A percentile compares a stretch with the other conserved stretches of the same genome.
Conservation (phyloP, 177 flowering plant genomes). For the Vitis hybrid region DNA sequence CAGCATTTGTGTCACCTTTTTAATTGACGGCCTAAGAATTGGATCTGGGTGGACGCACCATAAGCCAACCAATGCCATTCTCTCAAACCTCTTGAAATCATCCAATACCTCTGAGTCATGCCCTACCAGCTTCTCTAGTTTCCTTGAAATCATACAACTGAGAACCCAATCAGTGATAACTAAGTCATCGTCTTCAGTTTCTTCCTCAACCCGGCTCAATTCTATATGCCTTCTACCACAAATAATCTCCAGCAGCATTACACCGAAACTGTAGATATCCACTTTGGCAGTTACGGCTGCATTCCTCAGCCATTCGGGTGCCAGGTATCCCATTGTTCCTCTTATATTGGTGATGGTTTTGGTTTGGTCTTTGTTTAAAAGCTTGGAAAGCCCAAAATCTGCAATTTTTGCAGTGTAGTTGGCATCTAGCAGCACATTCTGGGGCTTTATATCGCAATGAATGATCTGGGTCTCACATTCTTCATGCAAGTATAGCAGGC, state of each 20-base stretch:
- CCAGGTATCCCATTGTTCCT: slow-evolving; percentile 34
- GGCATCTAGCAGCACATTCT: slow-evolving; percentile 29
- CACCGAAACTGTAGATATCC: slow-evolving; percentile 38
- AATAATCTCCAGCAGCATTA: slow-evolving; percentile 33
- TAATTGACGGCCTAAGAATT: slow-evolving; percentile 14
- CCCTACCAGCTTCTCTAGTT: slow-evolving; percentile 12
- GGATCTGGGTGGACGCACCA: slow-evolving; percentile 22
- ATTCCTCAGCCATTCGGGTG: slow-evolving; percentile 37
- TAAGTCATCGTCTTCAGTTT: slow-evolving; percentile 15
- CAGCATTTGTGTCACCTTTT: slow-evolving; percentile 17
- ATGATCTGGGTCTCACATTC: slow-evolving; percentile 28
- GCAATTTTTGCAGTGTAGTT: slow-evolving; percentile 26
- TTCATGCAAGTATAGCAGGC: slow-evolving; percentile 27
- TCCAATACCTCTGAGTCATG: slow-evolving; percentile 15
- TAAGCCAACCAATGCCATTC: slow-evolving; percentile 23
- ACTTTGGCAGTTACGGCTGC: slow-evolving; percentile 21
- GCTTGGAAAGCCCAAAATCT: slow-evolving; percentile 42
- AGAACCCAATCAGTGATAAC: slow-evolving; percentile 19
- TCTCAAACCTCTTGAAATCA: slow-evolving; percentile 25
- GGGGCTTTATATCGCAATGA: slow-evolving; percentile 37
- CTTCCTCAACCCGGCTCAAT: slow-evolving; percentile 20
- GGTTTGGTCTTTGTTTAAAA: slow-evolving; percentile 33
- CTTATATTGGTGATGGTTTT: slow-evolving; percentile 27
- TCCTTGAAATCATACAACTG: slow-evolving; percentile 8
- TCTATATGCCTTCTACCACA: slow-evolving; percentile 31